These are phyloP conservation scores for Cicer arietinum DNA, from an alignment of 306 rosid species.

Conservation along the genomic window DNA sequence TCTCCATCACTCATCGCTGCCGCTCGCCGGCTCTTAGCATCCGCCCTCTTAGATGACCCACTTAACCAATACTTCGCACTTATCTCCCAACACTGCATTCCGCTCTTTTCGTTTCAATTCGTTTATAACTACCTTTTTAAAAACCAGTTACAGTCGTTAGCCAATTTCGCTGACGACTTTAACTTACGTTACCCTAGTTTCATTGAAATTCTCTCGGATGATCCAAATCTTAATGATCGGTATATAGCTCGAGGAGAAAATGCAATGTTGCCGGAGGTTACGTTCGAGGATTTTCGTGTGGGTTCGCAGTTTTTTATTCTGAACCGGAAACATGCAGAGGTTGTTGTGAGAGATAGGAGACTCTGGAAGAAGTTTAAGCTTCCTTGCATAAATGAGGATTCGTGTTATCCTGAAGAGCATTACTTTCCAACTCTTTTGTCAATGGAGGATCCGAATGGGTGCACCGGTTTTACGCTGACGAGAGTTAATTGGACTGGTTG, in stretches of 20 bases:
- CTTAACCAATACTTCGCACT: slow-evolving; percentile 60
- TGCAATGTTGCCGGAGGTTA: slow-evolving; percentile 64
- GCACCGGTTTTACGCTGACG: slow-evolving; percentile 65
- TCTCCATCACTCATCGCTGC: slow-evolving; percentile 67
- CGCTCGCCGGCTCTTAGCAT: slow-evolving; percentile 60
- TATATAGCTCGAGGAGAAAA: slow-evolving; percentile 58
- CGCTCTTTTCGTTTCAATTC: slow-evolving; percentile 59
- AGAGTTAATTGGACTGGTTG: slow-evolving; percentile 75
- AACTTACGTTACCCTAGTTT: slow-evolving; percentile 37
- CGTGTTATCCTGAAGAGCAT: slow-evolving; percentile 76
- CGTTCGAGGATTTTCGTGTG: slow-evolving; percentile 56
- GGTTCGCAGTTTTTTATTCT: slow-evolving; percentile 69
- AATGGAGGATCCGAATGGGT: slow-evolving; percentile 61
- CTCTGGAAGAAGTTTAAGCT: slow-evolving; percentile 65
- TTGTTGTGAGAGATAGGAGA: slow-evolving; percentile 52
- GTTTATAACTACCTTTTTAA: slow-evolving; percentile 50
- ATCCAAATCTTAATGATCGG: slow-evolving; percentile 53
- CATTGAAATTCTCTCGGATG: slow-evolving; percentile 67
- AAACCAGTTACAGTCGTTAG: neutral
- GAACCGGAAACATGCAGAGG: slow-evolving; percentile 52
- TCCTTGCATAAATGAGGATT: slow-evolving; percentile 55
- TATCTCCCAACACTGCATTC: slow-evolving; percentile 66
- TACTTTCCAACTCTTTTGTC: slow-evolving; percentile 71
- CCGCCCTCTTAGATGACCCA: slow-evolving; percentile 61
- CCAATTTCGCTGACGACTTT: neutral